Evolutionary conservation across 805 yeast species (phyloP).

Genomic region (Lachancea lanzarotensis): DNA sequence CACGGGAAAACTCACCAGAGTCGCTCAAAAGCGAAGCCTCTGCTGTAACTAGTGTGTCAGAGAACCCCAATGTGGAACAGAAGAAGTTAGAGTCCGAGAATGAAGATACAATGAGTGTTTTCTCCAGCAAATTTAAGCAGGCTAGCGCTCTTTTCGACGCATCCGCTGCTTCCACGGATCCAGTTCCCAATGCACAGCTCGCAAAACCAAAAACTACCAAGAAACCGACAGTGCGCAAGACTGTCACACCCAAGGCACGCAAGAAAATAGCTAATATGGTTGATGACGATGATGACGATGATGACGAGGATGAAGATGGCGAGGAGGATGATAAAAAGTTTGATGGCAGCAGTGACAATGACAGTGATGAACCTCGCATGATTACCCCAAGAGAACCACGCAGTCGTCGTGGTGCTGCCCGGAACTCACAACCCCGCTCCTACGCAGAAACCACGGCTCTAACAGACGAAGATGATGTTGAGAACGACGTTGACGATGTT

Average conservation of each 20-base stretch:
- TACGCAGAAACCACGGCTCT: constrained; percentile 19
- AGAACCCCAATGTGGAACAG: constrained; percentile 9
- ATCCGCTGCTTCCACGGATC: neutral
- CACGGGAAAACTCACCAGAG: constrained; percentile 4
- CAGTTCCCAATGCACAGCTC: neutral
- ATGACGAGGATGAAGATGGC: constrained; percentile 20
- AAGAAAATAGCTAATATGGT: neutral
- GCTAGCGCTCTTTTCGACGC: constrained; percentile 27
- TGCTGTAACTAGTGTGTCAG: constrained; percentile 1
- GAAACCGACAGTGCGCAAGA: constrained; percentile 1
- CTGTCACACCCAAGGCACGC: constrained; percentile 1
- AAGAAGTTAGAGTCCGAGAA: neutral
- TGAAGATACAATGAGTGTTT: constrained; percentile 19
- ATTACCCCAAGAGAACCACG: neutral
- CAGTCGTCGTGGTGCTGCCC: constrained; percentile 16
- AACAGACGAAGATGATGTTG: constrained; percentile 27
- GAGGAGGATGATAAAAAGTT: constrained; percentile 3
- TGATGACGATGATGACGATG: neutral
- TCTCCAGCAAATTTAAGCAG: constrained; percentile 30
- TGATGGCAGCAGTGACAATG: too few species aligned
- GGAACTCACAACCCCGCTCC: constrained; percentile 16
- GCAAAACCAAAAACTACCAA: constrained; percentile 1
- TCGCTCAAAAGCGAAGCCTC: constrained; percentile 1
- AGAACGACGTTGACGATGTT: constrained; percentile 18
- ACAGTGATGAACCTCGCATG: too few species aligned